Evolutionary conservation across 1,284 basidiomycete species (phyloP), one percentile per base, ranked within the genome.

Genomic region (Singerocomus inundabilis): DNA sequence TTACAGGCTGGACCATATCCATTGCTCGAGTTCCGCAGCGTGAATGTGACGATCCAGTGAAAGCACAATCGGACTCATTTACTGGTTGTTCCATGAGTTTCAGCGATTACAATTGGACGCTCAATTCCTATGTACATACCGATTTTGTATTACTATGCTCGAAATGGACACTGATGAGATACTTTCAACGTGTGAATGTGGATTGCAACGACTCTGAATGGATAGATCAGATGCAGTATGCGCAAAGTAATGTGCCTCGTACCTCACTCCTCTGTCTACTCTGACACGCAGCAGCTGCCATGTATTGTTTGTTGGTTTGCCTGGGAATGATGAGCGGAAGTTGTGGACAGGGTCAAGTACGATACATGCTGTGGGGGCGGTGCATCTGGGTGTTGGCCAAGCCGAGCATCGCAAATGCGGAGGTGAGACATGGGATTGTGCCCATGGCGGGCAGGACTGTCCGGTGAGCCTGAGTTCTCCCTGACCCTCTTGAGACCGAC

Each of bases 1-100:
- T 24, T 33, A 9, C 44, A 69, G 64, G 61, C 6, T 28, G 62
- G 15, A 11, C 54, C 62, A 5, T 48, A 35, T 16, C 64, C 62
- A 6, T 43, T 66, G 41, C 57, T 67, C n/a, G 64, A 64, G 46
- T 67, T 44, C 48, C 54, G 64, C n/a, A 67, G 53, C 9, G 59
- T 39, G 2, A 34, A 52, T 24, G 6, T 61, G 24, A 62, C 57
- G 1, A 57, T 59, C 24, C 6, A 5, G 1, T 60, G 33, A 57
- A 16, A n/a, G 11, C 1, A 6, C 6, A n/a, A 36, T 37, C n/a
- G 34, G 16, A 15, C 5, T 5, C 16, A 16, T 41, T 30, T 25
- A 26, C 32, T 24, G 12, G 18, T 16, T 24, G 6, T 11, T 25
- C 5, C 4, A 15, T 28, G 5, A 5, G 2, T n/a, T 16, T 34